Base-by-base conservation (phyloP, 2,329 filamentous ascomycete species). In the Phialophora macrospora region DNA sequence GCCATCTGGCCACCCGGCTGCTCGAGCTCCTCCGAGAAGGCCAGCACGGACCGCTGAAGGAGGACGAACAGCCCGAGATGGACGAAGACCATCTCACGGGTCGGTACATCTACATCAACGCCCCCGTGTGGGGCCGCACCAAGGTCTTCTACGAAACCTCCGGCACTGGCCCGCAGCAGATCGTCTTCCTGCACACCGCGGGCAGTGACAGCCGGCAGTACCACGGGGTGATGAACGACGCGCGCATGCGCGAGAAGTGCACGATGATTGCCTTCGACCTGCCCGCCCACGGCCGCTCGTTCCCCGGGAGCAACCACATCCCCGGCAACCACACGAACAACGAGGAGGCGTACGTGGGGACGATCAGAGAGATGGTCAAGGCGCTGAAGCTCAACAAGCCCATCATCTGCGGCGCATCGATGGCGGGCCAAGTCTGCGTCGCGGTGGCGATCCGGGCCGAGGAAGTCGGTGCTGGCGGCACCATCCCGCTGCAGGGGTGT, bases 151-250 rank as follows among this genome's bases (percentile, higher is more conserved):
- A 82, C 68, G 82, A 84, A 67, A 76, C 74, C 26, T 75, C 80
- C 4, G 82, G 82, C 6, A 77, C 77, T 2, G 82, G 82, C 1
- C 76, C 78, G 22, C 79, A 83, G 62, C 76, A 78, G 28, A 82
- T 84, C 28, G 70, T 78, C 22, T 81, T 82, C 68, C 71, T 80
- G 4, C 80, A 82, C 65, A 81, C 80, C 0, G 80, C 80, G 14
- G 81, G 81, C 2, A 79, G 78, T 56, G 82, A 84, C 66, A 75
- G 76, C 30, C 72, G 82, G 30, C 81, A 84, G 70, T 84, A 83
- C 60, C 82, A 84, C 60, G 81, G 82, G 22, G 81, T 84, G 1
- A 80, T 84, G 80, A 84, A 83, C 62, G 77, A 83, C 62, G 63
- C 74, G 30, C 73, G 75, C 12, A 82, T 82, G 80, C 75, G 78